Percentiles rank a stretch among this genome's conserved stretches.
These are phyloP conservation scores for Talaromyces piceae DNA, from an alignment of 2,329 filamentous ascomycete genomes.

Conservation along the genomic window DNA sequence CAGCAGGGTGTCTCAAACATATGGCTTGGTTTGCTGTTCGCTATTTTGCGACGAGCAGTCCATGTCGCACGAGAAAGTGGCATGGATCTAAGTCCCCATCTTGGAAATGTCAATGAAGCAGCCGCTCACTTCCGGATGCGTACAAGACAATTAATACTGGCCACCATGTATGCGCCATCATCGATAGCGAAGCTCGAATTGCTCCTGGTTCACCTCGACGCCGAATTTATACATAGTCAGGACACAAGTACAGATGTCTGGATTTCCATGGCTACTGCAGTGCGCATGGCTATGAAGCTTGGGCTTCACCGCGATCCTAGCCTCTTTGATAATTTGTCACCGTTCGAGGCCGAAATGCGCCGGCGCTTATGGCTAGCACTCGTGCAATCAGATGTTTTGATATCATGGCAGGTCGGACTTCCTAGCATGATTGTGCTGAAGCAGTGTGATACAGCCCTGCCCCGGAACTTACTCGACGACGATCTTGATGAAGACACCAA, in stretches of 20 bases:
- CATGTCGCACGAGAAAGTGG: conserved; percentile 49
- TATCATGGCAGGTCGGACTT: conserved; percentile 56
- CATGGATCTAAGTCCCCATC: conserved; percentile 51
- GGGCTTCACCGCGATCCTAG: conserved; percentile 52
- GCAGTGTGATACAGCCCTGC: conserved; percentile 51
- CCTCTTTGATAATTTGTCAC: conserved; percentile 44
- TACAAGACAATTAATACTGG: conserved; percentile 50
- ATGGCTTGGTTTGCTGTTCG: conserved; percentile 44
- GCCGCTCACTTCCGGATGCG: conserved; percentile 33
- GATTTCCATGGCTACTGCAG: conserved; percentile 48
- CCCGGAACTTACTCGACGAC: conserved; percentile 52
- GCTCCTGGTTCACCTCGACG: conserved; percentile 49
- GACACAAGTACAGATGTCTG: conserved; percentile 50
- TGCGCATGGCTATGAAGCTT: conserved; percentile 53
- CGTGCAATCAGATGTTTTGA: conserved; percentile 51
- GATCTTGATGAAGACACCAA: conserved; percentile 48
- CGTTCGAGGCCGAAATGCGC: conserved; percentile 49
- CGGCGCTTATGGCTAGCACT: conserved; percentile 34
- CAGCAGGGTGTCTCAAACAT: conserved; percentile 45
- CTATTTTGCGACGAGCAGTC: conserved; percentile 52
- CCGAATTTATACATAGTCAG: conserved; percentile 47
- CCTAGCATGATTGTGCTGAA: conserved; percentile 54
- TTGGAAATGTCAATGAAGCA: conserved; percentile 39
- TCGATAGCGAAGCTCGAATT: conserved; percentile 50
- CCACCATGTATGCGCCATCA: conserved; percentile 51